Evolutionary conservation across 2,329 filamentous ascomycete genomes (phyloP).

Genomic region (Mycocentrospora acerina): DNA sequence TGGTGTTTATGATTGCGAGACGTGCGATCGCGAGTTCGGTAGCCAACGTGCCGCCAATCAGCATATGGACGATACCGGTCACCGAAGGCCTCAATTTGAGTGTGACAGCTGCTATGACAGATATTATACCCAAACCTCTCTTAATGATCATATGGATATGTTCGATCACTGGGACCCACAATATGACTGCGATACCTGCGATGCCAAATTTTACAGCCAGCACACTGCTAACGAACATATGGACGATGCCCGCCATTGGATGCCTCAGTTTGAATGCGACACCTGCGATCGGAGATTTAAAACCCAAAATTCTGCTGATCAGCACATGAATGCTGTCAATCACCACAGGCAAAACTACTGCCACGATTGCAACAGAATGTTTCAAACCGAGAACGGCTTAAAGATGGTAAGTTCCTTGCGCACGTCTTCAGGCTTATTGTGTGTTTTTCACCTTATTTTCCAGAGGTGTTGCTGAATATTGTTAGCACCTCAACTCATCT

Average conservation of each 20-base stretch:
- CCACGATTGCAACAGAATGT: background rate
- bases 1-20: constrained; percentile 12
- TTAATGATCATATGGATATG: too few relatives aligned
- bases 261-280: constrained; percentile 2
- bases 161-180: constrained; percentile 11
- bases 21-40: constrained; percentile 9
- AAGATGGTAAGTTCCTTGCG: constrained; percentile 1
- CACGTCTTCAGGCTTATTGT: background rate
- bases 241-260: constrained; percentile 1
- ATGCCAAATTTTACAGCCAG: too few relatives aligned
- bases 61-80: constrained; percentile 23
- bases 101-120: too few relatives aligned
- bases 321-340: constrained; percentile 10
- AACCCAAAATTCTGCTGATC: constrained; percentile 1
- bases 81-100: too few relatives aligned
- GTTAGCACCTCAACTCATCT: constrained; percentile 56
- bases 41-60: constrained; percentile 7
- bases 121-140: too few relatives aligned
- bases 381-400: background rate
- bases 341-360: constrained; percentile 8
- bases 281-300: constrained; percentile 2
- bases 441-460: background rate
- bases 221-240: too few relatives aligned
- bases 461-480: background rate
- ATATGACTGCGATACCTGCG: constrained; percentile 17